Base-by-base conservation (phyloP, 345 rosid genomes). In the Brassica carinata region DNA sequence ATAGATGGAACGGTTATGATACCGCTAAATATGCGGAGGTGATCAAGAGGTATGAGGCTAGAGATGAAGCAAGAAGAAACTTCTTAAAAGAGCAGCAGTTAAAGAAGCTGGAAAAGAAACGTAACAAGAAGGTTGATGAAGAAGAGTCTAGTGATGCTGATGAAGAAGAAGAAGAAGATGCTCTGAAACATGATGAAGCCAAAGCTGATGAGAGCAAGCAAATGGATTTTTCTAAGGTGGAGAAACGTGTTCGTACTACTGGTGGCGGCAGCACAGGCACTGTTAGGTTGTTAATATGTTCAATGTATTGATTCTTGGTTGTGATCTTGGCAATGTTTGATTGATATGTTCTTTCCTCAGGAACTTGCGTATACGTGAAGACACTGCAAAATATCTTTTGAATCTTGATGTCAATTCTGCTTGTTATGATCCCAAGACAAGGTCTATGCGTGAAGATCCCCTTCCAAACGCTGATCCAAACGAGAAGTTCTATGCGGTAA, bases 261-360 rank as follows among this genome's bases (percentile, higher is more conserved):
- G 96, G 98, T 18, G 94, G 98, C 81, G 98, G 98, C 13, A 92
- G 94, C 85, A 94, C 94, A 1, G 97, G 96, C 87, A 94, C 93
- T 58, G 97, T 94, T 29, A 89, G 65, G 65, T 61, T 61, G 65
- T 61, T 26, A 1, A 63, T 13, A 13, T 63, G 8, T 27, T 61
- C 2, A 26, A 13, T 62, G 17, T 5, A 6, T 29, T 63, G 67
- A 29, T 63, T 29, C 18, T 62, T 62, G 66, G 4, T 27, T 5
- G 2, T 5, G 11, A 29, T 62, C 3, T 63, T 29, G 18, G 38
- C 38, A 29, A 63, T 29, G 38, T 6, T 63, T 14, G 38, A 63
- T 29, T 29, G 67, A 30, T 63, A 63, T 63, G 36, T 63, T 63
- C 38, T 63, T 8, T 63, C 17, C 33, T 62, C 34, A 61, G 92